A percentile compares a stretch with the other conserved stretches of the same genome.
Conservation (phyloP, 441 rosid genomes). For the Breynia disticha region DNA sequence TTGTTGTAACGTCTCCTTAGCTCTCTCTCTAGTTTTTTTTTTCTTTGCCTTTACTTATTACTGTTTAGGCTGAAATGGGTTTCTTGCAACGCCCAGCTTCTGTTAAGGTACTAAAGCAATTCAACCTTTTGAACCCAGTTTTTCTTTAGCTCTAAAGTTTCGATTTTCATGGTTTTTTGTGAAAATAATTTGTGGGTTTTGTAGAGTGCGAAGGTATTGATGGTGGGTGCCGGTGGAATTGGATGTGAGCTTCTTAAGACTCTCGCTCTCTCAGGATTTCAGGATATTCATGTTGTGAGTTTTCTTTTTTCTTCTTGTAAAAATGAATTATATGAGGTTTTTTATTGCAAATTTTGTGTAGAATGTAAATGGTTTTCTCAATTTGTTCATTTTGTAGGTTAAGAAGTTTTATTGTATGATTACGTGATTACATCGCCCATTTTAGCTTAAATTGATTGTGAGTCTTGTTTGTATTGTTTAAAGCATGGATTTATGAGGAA, state of each 20-base stretch:
- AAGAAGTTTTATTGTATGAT: not conserved
- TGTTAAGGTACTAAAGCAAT: conserved; percentile 40
- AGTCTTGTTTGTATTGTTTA: not conserved
- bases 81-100: conserved; percentile 34
- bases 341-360: conserved; percentile 6
- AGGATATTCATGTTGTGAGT: conserved; percentile 87
- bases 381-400: too few species aligned
- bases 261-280: conserved; percentile 85
- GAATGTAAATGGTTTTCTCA: not conserved
- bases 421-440: not conserved
- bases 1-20: too few species aligned
- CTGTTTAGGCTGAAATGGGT: conserved; percentile 29
- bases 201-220: conserved; percentile 85
- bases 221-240: conserved; percentile 99
- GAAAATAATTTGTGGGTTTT: conserved; percentile 5
- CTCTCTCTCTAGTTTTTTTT: too few species aligned
- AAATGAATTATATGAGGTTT: not conserved
- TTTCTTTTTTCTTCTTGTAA: not conserved
- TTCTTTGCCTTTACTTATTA: too few species aligned
- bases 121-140: not conserved
- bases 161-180: not conserved
- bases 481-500: not conserved
- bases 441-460: not conserved
- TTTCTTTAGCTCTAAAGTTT: not conserved
- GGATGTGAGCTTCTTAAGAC: conserved; percentile 98